Conservation (phyloP, 2,329 filamentous ascomycete genomes). For the Colletotrichum sp. region DNA sequence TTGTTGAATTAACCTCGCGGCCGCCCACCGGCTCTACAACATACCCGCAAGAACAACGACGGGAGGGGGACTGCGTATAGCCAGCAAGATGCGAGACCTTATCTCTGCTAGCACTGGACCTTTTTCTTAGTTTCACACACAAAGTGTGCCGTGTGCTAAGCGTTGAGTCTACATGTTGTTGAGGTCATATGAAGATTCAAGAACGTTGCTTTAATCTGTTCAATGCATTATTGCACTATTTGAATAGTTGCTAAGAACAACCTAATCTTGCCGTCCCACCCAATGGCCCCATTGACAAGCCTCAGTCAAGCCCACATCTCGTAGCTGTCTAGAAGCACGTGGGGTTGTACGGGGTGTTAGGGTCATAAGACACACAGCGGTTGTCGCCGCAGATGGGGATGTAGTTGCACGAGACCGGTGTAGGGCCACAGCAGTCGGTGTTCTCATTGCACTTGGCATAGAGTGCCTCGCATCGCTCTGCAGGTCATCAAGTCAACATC, state of each 20-base stretch:
- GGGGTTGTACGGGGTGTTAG: background rate
- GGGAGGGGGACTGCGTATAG: background rate
- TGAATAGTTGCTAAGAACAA: background rate
- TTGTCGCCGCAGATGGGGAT: background rate
- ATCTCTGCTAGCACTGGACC: background rate
- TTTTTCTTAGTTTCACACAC: background rate
- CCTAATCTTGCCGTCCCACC: background rate
- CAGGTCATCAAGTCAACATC: background rate
- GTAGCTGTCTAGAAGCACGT: background rate
- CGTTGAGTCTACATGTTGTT: background rate
- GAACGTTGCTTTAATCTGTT: background rate
- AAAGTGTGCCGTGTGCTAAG: background rate
- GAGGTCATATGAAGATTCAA: background rate
- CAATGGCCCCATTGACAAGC: background rate
- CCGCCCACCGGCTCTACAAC: background rate
- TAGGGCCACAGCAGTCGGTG: background rate
- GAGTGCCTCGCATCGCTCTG: background rate
- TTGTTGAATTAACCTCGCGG: background rate
- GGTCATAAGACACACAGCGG: background rate
- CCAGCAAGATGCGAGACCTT: background rate
- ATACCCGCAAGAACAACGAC: background rate
- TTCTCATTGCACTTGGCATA: background rate
- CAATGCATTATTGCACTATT: background rate
- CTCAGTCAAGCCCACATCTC: background rate
- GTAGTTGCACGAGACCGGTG: background rate